Evolutionary conservation across 768 basidiomycete genomes (phyloP), one percentile per base, ranked within the genome.

Genomic region (Tubosaeta sp.): DNA sequence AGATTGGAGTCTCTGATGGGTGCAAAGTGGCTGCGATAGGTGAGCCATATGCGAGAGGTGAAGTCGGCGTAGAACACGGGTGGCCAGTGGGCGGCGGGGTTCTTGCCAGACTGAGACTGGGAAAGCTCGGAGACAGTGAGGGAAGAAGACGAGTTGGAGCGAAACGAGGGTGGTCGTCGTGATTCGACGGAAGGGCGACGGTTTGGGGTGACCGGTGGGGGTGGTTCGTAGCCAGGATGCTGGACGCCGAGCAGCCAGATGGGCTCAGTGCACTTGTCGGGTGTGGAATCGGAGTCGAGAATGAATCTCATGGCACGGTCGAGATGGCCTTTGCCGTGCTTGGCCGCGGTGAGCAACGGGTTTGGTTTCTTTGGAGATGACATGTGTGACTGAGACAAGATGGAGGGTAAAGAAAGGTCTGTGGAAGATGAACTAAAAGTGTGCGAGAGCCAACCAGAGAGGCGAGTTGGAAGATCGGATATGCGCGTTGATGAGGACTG

Each of bases 241-340:
- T 81, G 77, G 4, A 92, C 84, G 35, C 94, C 95, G 22, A 97
- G 76, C 2, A 97, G 70, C 93, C 93, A 97, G 27, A 97, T 95
- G 0, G 86, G 80, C 17, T 94, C 90, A 0, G 78, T 63, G 49
- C 84, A 93, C 62, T 79, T 85, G 67, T 97, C 93, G 2, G 89
- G 91, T 4, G 79, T 81, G 16, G 92, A 83, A 69, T 97, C 95
- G 59, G 83, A 82, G 71, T 97, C 95, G 55, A 95, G 77, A n/a
- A 97, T 75, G 71, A 93, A 91, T 42, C 92, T 78, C 76, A 93
- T 83, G 3, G 88, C 90, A 66, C 87, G 88, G 73, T 90, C 88
- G 46, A 90, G 69, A 53, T 86, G 84, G 22, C 84, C 85, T 59
- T 85, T 86, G 38, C 87, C 83, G 60, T 86, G 81, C 61, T 83